Base-by-base conservation (phyloP, 2,329 filamentous ascomycete species). In the Gnomoniopsis sp. region DNA sequence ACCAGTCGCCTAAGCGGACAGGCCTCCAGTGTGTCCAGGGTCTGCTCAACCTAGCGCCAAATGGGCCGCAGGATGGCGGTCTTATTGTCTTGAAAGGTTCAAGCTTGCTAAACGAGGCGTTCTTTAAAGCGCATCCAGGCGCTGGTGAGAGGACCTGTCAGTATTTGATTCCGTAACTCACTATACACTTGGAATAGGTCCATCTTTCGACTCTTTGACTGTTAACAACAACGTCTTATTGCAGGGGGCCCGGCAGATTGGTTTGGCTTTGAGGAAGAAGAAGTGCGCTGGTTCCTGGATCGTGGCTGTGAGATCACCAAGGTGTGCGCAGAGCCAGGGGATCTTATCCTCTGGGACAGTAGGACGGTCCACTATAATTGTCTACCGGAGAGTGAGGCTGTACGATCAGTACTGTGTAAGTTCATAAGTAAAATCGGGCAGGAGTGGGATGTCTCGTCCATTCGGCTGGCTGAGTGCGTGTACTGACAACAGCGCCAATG, bases 341-440 rank as follows among this genome's bases (percentile, higher is more conserved):
- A 75, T 55, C 62, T 75, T 17, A 67, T 75, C 19, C 57, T 75
- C 0, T 75, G 73, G 72, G 73, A 75, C 57, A 68, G 65, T 22
- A 66, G 71, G 6, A 71, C 68, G 4, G 65, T 70, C 8, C 73
- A 75, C 56, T 76, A 55, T 19, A 55, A 55, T 41, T 38, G 38
- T 22, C 44, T 55, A n/a, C 53, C 53, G 7, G 41, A 55, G 43
- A 55, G 53, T 34, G 44, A 55, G 22, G 21, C 41, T 11, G 44
- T 55, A 15, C 41, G 53, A n/a, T 55, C 53, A 12, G 53, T 55
- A 1, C 22, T 55, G 53, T 55, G 53, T 55, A 49, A 38, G 53
- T 53, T 53, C n/a, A n/a, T n/a, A n/a, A n/a, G n/a, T n/a, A n/a
- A n/a, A n/a, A n/a, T n/a, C n/a, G n/a, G n/a, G n/a, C n/a, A n/a